Conservation (phyloP, 129 eudicot species). For the Deinandra increscens region DNA sequence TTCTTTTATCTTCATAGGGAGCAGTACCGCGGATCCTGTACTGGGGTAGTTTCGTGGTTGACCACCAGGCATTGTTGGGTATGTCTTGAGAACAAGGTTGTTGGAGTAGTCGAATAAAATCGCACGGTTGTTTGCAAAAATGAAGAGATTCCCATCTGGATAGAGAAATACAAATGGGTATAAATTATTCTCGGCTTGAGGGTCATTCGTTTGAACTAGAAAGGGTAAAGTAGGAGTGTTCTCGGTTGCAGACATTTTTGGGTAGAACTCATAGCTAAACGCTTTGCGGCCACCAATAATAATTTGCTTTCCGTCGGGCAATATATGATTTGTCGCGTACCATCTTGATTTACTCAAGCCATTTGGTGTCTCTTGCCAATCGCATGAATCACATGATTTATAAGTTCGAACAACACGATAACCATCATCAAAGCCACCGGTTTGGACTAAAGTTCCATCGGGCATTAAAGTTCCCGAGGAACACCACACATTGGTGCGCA, state of each 20-base stretch:
- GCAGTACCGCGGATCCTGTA: slow-evolving; percentile 71
- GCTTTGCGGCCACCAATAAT: slow-evolving; percentile 70
- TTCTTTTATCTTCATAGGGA: slow-evolving; percentile 44
- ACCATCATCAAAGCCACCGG: slow-evolving; percentile 79
- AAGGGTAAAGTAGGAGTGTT: slow-evolving; percentile 39
- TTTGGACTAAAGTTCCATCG: slow-evolving; percentile 56
- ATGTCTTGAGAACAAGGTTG: slow-evolving; percentile 45
- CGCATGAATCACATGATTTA: slow-evolving; percentile 47
- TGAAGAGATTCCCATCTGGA: slow-evolving; percentile 64
- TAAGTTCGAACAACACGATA: slow-evolving; percentile 41
- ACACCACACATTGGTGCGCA: slow-evolving; percentile 67
- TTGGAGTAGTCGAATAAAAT: slow-evolving; percentile 52
- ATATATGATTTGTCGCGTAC: slow-evolving; percentile 68
- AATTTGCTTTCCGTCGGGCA: slow-evolving; percentile 64
- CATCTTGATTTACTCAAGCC: slow-evolving; percentile 47
- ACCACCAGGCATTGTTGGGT: slow-evolving; percentile 65
- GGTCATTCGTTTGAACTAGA: slow-evolving; percentile 55
- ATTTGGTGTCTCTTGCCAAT: slow-evolving; percentile 49
- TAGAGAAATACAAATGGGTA: slow-evolving; percentile 79
- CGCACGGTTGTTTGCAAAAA: slow-evolving; percentile 79
- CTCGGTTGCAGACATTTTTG: slow-evolving; percentile 35
- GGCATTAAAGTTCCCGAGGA: slow-evolving; percentile 70
- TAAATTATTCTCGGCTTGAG: slow-evolving; percentile 56
- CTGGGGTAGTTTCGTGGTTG: slow-evolving; percentile 81
- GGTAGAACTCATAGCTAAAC: slow-evolving; percentile 67